Base-by-base conservation (phyloP, 2,329 filamentous ascomycete species). In the Gaeumannomyces tritici region DNA sequence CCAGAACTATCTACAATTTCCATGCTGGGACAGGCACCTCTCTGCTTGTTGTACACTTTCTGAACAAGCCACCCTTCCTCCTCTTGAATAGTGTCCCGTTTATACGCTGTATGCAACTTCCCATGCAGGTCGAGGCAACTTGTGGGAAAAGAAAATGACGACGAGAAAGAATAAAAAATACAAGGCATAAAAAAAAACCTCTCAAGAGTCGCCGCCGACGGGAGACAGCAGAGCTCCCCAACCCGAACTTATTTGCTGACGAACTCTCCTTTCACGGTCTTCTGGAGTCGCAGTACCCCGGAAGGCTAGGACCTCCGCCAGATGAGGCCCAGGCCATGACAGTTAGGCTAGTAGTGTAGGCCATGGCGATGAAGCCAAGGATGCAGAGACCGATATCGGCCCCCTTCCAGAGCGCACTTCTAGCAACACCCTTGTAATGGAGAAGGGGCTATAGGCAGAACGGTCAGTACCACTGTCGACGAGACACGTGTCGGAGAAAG, bases 341-440 rank as follows among this genome's bases (percentile, higher is more conserved):
- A 0, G 95, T 99, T 69, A 98, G 79, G 47, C 83, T 81, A 0
- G 95, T 98, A 0, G 95, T 96, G 74, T 99, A 99, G 7, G 84
- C 84, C 89, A 98, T 99, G 68, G 91, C 91, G 24, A 92, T 74
- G 61, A 93, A 77, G 9, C 95, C 95, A 70, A 98, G 91, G 63
- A 92, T 77, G 69, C 91, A 89, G 47, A 99, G 85, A 0, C 79
- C 67, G 55, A 97, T 79, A 69, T 99, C 93, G 7, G 88, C 80
- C 18, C 83, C 75, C 66, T 85, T 89, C 74, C 91, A 89, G 66
- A 85, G 79, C 56, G 76, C 80, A 61, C 79, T 89, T 63, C 80
- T 86, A 0, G 93, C 90, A 31, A 96, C 89, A 15, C 86, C 92
- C 71, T 83, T 88, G 76, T 90, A 90, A 72, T 99, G 95, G 61